phyloP scores from a whole-genome alignment of 495 filamentous ascomycete genomes.

The Aspergillus baeticus region DNA sequence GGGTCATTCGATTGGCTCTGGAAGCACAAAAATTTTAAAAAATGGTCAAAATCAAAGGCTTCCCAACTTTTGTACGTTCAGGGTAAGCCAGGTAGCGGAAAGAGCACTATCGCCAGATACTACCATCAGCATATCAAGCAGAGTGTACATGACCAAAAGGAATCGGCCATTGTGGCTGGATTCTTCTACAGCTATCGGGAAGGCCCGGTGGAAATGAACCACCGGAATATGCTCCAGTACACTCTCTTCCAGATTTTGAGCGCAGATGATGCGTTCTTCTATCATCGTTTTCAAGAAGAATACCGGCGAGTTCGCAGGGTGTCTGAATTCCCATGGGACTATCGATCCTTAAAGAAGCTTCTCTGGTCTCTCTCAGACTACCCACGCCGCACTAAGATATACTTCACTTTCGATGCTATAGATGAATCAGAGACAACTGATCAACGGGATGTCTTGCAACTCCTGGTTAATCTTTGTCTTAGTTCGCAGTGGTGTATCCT shows the following conservation, averaged over 20 bases:
- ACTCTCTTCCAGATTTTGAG: conserved; percentile 6
- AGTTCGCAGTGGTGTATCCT: not conserved
- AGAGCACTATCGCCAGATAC: too few relatives aligned
- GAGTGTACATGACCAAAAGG: too few relatives aligned
- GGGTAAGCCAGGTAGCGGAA: too few relatives aligned
- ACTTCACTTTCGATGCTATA: conserved; percentile 8
- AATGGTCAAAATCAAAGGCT: too few relatives aligned
- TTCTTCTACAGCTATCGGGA: conserved; percentile 14
- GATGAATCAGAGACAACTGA: conserved; percentile 7
- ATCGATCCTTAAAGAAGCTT: not conserved
- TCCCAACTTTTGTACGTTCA: too few relatives aligned
- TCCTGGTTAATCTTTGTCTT: not conserved
- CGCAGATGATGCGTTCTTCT: conserved; percentile 7
- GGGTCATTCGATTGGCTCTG: too few relatives aligned
- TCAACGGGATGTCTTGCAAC: not conserved
- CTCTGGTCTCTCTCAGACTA: not conserved
- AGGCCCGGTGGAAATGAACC: conserved; percentile 6
- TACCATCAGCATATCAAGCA: too few relatives aligned
- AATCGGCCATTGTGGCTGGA: conserved; percentile 4
- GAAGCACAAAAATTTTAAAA: too few relatives aligned
- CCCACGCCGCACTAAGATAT: not conserved
- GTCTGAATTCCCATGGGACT: conserved; percentile 1
- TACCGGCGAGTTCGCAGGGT: not conserved
- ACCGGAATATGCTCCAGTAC: conserved; percentile 10
- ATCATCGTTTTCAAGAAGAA: conserved; percentile 5